Percentiles rank a stretch among this genome's conserved stretches.
Evolutionary conservation across 2,329 filamentous ascomycete genomes (phyloP).

Genomic region (Claviceps maximensis): DNA sequence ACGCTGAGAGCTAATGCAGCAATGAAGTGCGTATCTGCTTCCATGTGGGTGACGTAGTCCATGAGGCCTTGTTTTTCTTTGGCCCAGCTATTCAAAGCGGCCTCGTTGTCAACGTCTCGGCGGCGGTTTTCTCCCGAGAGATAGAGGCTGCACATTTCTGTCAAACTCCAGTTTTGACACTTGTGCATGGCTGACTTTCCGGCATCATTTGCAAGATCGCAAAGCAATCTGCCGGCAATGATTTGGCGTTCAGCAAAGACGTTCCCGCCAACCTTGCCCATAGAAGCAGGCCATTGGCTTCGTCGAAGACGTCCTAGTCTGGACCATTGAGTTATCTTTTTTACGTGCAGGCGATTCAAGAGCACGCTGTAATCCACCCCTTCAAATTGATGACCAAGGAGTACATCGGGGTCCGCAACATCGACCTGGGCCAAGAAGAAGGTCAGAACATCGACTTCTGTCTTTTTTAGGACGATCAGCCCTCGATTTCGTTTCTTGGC

Average conservation of each 20-base stretch:
- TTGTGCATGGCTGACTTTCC: constrained; percentile 95
- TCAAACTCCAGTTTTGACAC: constrained; percentile 95
- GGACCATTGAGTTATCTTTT: constrained; percentile 90
- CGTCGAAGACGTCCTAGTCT: constrained; percentile 78
- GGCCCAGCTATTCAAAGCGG: constrained; percentile 71
- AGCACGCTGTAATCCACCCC: constrained; percentile 92
- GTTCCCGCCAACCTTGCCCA: constrained; percentile 73
- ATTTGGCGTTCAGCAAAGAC: constrained; percentile 90
- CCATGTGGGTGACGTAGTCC: constrained; percentile 88
- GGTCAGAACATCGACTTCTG: constrained; percentile 71
- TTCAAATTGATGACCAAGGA: constrained; percentile 91
- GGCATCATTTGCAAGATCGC: constrained; percentile 89
- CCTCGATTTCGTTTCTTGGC: constrained; percentile 60
- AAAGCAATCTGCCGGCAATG: constrained; percentile 77
- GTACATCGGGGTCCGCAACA: constrained; percentile 79
- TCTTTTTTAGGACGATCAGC: constrained; percentile 66
- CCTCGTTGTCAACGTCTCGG: constrained; percentile 79
- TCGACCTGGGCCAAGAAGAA: constrained; percentile 85
- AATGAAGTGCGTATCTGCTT: constrained; percentile 92
- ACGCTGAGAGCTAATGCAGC: constrained; percentile 78
- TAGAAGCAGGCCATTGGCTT: constrained; percentile 72
- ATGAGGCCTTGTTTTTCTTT: constrained; percentile 69
- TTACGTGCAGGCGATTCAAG: constrained; percentile 73
- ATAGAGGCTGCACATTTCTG: constrained; percentile 92
- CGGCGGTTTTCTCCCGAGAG: constrained; percentile 60